Conservation (phyloP, 1,284 basidiomycete species). For the Cerioporus squamosus region DNA sequence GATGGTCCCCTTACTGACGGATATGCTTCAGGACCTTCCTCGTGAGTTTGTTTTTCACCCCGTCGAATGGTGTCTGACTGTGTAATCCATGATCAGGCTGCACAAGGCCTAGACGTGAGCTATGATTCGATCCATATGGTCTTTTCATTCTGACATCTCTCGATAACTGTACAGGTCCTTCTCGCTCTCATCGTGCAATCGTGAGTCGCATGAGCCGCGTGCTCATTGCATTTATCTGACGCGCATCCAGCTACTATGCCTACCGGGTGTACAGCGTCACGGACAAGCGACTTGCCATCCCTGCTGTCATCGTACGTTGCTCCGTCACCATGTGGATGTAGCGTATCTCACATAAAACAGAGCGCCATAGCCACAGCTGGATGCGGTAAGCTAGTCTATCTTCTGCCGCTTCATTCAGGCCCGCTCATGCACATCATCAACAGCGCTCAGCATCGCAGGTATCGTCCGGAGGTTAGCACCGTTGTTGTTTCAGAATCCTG, state of each 20-base stretch:
- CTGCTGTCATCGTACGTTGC: constrained; percentile 22
- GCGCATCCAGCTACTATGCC: constrained; percentile 38
- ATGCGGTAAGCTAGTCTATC: constrained; percentile 11
- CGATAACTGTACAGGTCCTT: constrained; percentile 10
- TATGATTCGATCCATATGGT: no score
- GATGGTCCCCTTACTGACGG: neutral
- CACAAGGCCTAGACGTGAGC: no score
- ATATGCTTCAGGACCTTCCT: constrained; percentile 38
- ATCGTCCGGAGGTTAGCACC: constrained; percentile 17
- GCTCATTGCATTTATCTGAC: neutral
- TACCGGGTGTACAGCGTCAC: constrained; percentile 35
- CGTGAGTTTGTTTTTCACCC: constrained; percentile 30
- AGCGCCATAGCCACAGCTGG: neutral
- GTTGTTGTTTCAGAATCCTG: neutral
- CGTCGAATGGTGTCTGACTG: no score
- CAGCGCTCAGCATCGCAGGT: constrained; percentile 36
- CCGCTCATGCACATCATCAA: no score
- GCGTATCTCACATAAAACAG: neutral
- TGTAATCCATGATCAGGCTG: neutral
- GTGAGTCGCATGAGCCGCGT: constrained; percentile 27
- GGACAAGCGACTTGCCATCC: constrained; percentile 14
- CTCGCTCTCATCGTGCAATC: constrained; percentile 38
- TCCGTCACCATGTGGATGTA: no score
- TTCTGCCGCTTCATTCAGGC: no score
- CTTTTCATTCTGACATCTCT: neutral